Evolutionary conservation across 2,329 filamentous ascomycete genomes (phyloP).

Genomic region (Neofusicoccum umdonicola): DNA sequence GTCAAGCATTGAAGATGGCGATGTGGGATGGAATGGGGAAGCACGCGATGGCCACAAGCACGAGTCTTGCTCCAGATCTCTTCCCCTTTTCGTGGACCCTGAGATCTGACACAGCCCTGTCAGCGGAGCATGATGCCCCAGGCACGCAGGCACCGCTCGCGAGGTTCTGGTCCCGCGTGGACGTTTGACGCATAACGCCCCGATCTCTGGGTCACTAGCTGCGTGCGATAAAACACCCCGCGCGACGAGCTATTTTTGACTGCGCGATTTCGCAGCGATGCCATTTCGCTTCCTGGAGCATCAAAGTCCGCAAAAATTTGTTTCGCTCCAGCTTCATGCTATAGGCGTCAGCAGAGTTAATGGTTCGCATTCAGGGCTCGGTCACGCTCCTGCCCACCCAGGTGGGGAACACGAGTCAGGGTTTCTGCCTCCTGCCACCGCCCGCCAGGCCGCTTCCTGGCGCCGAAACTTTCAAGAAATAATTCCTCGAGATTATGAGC

Average conservation of each 20-base stretch:
- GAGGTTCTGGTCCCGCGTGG: background rate
- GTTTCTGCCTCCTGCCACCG: slow-evolving; percentile 3
- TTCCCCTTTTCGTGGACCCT: slow-evolving; percentile 1
- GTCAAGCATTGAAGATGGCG: background rate
- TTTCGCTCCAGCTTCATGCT: background rate
- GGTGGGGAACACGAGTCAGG: slow-evolving; percentile 4
- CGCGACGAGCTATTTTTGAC: background rate
- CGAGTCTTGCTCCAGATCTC: background rate
- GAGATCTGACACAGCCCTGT: slow-evolving; percentile 1
- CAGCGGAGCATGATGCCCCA: background rate
- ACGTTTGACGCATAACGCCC: background rate
- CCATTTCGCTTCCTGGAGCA: background rate
- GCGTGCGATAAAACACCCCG: too few species aligned
- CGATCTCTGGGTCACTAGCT: background rate
- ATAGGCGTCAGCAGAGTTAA: background rate
- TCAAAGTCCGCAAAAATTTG: background rate
- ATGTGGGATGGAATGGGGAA: background rate
- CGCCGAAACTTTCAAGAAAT: slow-evolving; percentile 9
- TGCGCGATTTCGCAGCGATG: background rate
- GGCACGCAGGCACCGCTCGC: background rate
- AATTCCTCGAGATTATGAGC: background rate
- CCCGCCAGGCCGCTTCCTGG: slow-evolving; percentile 7
- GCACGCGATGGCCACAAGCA: background rate
- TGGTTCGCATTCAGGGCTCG: background rate
- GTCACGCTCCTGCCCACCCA: background rate